Conservation (phyloP, 495 filamentous ascomycete genomes). For the Articulospora tetracladia region DNA sequence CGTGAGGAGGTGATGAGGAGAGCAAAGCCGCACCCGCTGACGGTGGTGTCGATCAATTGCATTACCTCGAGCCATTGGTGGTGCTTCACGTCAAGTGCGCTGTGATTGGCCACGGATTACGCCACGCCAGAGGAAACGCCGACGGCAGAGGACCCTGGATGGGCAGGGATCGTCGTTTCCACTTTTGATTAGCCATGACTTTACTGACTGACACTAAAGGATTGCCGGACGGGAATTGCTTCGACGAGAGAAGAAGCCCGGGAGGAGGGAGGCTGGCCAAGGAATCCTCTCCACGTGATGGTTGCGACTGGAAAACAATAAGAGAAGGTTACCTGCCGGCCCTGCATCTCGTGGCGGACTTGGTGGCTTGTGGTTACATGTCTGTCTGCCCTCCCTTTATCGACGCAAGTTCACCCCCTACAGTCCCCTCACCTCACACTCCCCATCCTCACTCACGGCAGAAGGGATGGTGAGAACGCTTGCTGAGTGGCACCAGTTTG, state of each 20-base stretch:
- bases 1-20: not conserved
- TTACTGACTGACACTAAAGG: not conserved
- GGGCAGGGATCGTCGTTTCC: not conserved
- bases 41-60: not conserved
- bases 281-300: not conserved
- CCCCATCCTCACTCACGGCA: not conserved
- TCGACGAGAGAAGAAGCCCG: not conserved
- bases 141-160: not conserved
- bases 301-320: not conserved
- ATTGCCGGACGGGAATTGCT: not conserved
- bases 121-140: not conserved
- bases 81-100: not conserved
- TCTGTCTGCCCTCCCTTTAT: no score
- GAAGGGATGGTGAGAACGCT: not conserved
- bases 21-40: not conserved
- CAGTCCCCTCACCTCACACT: not conserved
- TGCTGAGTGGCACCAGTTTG: not conserved
- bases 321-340: not conserved
- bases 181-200: not conserved
- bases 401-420: not conserved
- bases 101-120: not conserved
- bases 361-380: not conserved
- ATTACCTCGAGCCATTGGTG: not conserved
- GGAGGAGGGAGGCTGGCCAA: no score
- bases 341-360: not conserved